phyloP scores from a whole-genome alignment of 2,329 filamentous ascomycete species.

The Alternaria gaisen region DNA sequence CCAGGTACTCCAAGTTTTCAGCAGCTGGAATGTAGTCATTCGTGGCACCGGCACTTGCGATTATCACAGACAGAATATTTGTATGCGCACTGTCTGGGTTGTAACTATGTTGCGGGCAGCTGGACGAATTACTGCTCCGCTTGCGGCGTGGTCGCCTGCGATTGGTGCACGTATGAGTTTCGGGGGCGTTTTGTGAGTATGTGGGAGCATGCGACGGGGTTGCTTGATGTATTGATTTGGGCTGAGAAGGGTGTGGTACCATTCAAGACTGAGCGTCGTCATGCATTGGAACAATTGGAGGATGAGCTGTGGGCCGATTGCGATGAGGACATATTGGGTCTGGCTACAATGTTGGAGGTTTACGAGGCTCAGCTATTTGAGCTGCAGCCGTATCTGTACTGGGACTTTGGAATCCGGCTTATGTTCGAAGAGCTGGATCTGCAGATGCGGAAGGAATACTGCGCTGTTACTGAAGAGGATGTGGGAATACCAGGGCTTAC shows the following conservation, averaged over 20 bases:
- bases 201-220: neutral
- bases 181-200: neutral
- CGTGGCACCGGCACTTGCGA: neutral
- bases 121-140: slow-evolving; percentile 3
- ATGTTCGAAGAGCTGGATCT: slow-evolving; percentile 1
- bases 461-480: neutral
- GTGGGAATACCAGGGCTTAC: neutral
- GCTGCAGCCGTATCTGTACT: neutral
- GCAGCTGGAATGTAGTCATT: neutral
- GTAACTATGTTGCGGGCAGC: neutral
- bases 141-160: slow-evolving; percentile 1
- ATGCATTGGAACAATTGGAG: neutral
- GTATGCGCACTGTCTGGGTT: neutral
- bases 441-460: neutral
- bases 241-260: neutral
- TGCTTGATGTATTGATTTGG: neutral
- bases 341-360: neutral
- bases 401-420: neutral
- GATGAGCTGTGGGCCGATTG: neutral
- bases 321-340: neutral
- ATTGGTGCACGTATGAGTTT: neutral
- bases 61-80: neutral
- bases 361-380: neutral
- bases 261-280: neutral
- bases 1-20: neutral